Conservation (phyloP, 2,329 filamentous ascomycete species). For the Verruconis gallopava region DNA sequence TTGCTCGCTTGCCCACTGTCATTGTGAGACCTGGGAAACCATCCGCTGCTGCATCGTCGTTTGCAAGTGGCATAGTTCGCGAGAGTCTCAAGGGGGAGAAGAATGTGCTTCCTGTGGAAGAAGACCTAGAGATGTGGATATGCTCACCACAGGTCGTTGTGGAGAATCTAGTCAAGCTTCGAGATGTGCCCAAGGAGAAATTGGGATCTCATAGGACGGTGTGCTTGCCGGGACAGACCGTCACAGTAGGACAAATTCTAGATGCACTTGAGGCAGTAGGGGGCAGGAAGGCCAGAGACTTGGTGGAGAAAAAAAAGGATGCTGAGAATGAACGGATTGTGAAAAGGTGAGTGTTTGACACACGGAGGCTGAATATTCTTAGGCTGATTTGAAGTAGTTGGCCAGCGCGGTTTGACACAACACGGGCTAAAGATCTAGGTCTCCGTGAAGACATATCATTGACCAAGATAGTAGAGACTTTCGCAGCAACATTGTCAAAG, state of each 20-base stretch:
- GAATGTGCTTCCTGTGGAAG: constrained; percentile 37
- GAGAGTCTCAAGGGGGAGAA: constrained; percentile 46
- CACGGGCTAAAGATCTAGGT: too few relatives aligned
- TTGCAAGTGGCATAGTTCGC: constrained; percentile 50
- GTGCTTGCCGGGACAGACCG: constrained; percentile 41
- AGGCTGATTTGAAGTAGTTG: too few relatives aligned
- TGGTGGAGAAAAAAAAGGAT: constrained; percentile 40
- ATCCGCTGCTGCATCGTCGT: constrained; percentile 49
- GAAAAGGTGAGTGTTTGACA: constrained; percentile 45
- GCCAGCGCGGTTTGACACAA: too few relatives aligned
- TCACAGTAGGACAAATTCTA: constrained; percentile 43
- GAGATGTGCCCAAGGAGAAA: constrained; percentile 35
- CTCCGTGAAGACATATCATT: too few relatives aligned
- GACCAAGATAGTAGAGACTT: too few relatives aligned
- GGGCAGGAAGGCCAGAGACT: constrained; percentile 37
- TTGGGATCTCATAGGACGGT: constrained; percentile 44
- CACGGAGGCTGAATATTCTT: constrained; percentile 42
- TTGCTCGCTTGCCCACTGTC: constrained; percentile 48
- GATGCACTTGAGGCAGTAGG: constrained; percentile 42
- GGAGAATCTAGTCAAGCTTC: constrained; percentile 40
- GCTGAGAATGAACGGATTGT: constrained; percentile 39
- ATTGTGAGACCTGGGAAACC: constrained; percentile 48
- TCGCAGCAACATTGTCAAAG: too few relatives aligned
- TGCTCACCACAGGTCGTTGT: constrained; percentile 42
- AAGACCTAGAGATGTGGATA: constrained; percentile 43